Evolutionary conservation across 768 basidiomycete species (phyloP).

Genomic region (Fistulinella prunicolor): DNA sequence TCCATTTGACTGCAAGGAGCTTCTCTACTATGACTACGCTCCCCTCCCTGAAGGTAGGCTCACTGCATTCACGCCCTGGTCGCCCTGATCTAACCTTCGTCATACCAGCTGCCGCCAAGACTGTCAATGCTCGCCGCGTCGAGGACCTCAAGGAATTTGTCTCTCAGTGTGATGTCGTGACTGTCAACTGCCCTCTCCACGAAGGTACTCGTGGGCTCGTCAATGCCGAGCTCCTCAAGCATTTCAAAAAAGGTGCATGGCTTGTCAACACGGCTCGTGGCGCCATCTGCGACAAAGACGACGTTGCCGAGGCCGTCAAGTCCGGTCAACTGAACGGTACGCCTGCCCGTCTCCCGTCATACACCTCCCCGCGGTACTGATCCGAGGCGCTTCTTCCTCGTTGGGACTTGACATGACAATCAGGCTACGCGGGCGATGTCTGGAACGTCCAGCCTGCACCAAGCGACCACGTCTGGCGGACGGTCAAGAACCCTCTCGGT

Average conservation of each 20-base stretch:
- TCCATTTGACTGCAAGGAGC: constrained; percentile 87
- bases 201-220: constrained; percentile 79
- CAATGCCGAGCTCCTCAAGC: constrained; percentile 76
- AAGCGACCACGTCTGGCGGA: constrained; percentile 82
- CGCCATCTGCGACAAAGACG: constrained; percentile 85
- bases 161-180: constrained; percentile 69
- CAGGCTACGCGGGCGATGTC: constrained; percentile 54
- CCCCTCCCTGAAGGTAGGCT: constrained; percentile 58
- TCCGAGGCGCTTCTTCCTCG: neutral
- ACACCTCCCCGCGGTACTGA: neutral
- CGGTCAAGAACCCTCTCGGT: constrained; percentile 73
- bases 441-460: constrained; percentile 90
- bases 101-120: constrained; percentile 66
- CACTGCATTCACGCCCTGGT: no score
- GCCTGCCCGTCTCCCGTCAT: neutral
- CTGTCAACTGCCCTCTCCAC: constrained; percentile 88
- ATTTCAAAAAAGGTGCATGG: constrained; percentile 92
- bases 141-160: constrained; percentile 68
- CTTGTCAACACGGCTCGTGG: constrained; percentile 93
- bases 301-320: constrained; percentile 70
- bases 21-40: constrained; percentile 86
- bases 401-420: no score
- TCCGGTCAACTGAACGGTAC: constrained; percentile 69
- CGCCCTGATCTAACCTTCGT: no score
- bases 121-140: constrained; percentile 70